A percentile compares a stretch with the other conserved stretches of the same genome.
These are phyloP conservation scores for Lenwebbia sp. DNA, from an alignment of 345 rosid species.

Conservation along the genomic window DNA sequence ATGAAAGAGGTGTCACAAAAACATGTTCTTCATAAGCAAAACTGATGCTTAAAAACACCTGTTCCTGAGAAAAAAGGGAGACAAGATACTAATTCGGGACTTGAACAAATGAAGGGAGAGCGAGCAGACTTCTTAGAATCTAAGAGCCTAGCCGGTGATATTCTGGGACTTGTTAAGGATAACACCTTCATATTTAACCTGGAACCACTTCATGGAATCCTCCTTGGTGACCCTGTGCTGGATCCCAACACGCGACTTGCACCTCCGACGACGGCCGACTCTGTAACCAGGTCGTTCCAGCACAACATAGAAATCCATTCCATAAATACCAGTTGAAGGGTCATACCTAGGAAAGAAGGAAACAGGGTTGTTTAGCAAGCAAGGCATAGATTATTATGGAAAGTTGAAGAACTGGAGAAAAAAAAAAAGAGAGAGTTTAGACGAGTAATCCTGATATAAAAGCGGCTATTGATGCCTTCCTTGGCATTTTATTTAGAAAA, in stretches of 20 bases:
- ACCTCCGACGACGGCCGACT: slow-evolving; percentile 52
- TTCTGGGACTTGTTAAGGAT: slow-evolving; percentile 59
- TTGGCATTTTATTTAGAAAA: background rate
- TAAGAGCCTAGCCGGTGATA: slow-evolving; percentile 10
- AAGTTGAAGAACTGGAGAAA: background rate
- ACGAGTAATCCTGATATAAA: background rate
- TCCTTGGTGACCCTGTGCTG: slow-evolving; percentile 71
- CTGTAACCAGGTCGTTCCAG: slow-evolving; percentile 65
- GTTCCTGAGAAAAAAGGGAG: background rate
- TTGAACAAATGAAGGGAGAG: background rate
- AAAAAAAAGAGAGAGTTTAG: background rate
- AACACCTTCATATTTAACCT: slow-evolving; percentile 68
- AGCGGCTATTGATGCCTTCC: background rate
- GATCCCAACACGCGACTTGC: slow-evolving; percentile 64
- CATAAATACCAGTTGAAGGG: slow-evolving; percentile 66
- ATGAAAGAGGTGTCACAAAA: background rate
- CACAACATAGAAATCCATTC: slow-evolving; percentile 60
- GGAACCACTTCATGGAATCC: slow-evolving; percentile 74
- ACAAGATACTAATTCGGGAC: background rate
- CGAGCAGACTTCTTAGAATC: background rate
- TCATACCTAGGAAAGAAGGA: slow-evolving; percentile 28
- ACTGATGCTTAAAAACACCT: background rate
- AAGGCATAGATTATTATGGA: background rate
- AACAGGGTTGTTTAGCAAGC: background rate
- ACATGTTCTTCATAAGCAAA: background rate